Evolutionary conservation across 495 filamentous ascomycete genomes (phyloP).

Genomic region (Xanthoparmelia taractica): DNA sequence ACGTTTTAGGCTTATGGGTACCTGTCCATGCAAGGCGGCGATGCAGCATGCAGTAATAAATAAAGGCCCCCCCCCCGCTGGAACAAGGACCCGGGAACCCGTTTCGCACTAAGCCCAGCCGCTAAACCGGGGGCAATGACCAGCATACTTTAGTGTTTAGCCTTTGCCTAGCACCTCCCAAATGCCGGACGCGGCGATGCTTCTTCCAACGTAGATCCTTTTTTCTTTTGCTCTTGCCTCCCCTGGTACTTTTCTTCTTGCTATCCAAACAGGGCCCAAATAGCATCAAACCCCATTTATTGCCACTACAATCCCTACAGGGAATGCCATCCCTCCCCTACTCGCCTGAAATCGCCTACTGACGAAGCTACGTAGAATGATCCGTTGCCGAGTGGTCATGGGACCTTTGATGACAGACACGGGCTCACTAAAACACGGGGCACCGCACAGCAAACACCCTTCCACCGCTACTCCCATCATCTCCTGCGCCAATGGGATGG

Average conservation of each 20-base stretch:
- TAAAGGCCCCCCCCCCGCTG: no score
- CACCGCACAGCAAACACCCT: neutral
- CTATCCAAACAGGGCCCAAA: neutral
- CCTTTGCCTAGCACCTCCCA: neutral
- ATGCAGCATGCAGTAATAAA: neutral
- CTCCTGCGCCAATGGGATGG: neutral
- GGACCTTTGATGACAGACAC: neutral
- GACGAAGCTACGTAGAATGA: neutral
- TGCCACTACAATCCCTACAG: slow-evolving; percentile 2
- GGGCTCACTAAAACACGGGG: neutral
- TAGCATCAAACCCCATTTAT: neutral
- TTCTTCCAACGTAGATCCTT: slow-evolving; percentile 10
- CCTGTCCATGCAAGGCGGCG: neutral
- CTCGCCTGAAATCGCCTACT: slow-evolving; percentile 12
- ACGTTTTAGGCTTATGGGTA: neutral
- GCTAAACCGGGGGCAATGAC: slow-evolving; percentile 10
- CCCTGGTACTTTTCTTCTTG: neutral
- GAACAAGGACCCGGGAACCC: slow-evolving; percentile 6
- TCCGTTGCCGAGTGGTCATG: slow-evolving; percentile 7
- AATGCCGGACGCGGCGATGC: slow-evolving; percentile 3
- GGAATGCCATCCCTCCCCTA: slow-evolving; percentile 3
- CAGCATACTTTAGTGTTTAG: slow-evolving; percentile 3
- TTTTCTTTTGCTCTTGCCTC: no score
- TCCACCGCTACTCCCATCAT: neutral
- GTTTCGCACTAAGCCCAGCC: slow-evolving; percentile 11